These are phyloP conservation scores for Dactylellina parvicollis DNA, from an alignment of 2,329 filamentous ascomycete species.

Conservation along the genomic window DNA sequence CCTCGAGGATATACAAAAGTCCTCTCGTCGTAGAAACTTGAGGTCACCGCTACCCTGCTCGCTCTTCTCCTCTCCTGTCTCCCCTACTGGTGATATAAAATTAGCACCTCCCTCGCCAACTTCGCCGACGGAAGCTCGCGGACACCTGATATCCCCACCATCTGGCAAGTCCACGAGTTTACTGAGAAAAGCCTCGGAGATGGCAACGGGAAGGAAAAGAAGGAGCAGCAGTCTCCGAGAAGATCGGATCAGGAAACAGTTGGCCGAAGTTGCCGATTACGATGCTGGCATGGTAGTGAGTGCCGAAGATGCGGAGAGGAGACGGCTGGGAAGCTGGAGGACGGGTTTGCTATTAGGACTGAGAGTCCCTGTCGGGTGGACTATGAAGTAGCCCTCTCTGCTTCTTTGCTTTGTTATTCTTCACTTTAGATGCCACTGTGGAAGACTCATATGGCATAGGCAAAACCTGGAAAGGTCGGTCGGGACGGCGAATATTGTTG, in stretches of 20 bases:
- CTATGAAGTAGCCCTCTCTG: conserved; percentile 24
- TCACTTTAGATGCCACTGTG: conserved; percentile 8
- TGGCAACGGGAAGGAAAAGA: conserved; percentile 8
- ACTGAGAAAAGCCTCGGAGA: conserved; percentile 26
- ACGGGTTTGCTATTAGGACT: conserved; percentile 28
- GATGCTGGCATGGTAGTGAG: conserved; percentile 21
- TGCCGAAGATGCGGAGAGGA: conserved; percentile 28
- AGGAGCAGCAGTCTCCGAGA: conserved; percentile 26
- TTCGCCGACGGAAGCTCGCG: conserved; percentile 26
- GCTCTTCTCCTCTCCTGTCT: conserved; percentile 19
- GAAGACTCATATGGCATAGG: background rate
- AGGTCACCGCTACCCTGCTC: conserved; percentile 28
- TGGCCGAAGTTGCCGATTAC: conserved; percentile 43
- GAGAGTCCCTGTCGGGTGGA: conserved; percentile 41
- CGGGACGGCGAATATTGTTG: too few relatives aligned
- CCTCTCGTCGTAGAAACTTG: conserved; percentile 24
- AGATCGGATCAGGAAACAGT: conserved; percentile 9
- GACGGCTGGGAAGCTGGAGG: conserved; percentile 36
- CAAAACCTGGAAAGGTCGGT: too few relatives aligned
- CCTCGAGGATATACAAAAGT: conserved; percentile 40
- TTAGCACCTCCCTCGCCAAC: conserved; percentile 30
- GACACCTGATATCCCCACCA: conserved; percentile 34
- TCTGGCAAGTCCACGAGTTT: conserved; percentile 32
- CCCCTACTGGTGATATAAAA: background rate
- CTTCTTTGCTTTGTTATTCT: background rate